These are phyloP conservation scores for Reticulascus tulasneorum DNA, from an alignment of 2,329 filamentous ascomycete genomes.

Conservation along the genomic window DNA sequence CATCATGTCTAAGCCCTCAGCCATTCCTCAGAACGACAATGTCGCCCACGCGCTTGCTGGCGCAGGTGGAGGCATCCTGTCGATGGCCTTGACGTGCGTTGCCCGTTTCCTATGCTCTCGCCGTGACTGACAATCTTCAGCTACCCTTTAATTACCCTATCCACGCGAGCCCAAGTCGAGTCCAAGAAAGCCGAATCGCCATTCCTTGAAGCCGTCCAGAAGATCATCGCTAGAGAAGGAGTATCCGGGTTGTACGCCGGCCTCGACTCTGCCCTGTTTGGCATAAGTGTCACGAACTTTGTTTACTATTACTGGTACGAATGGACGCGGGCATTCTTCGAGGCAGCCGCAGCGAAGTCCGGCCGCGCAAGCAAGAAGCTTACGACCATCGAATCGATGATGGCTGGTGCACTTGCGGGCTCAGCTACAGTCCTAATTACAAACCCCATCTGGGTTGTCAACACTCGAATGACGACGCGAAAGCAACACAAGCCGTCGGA, in stretches of 20 bases:
- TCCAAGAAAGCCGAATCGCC: slow-evolving; percentile 86
- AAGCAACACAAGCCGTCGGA: slow-evolving; percentile 25
- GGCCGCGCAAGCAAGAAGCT: slow-evolving; percentile 76
- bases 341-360: slow-evolving; percentile 67
- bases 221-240: slow-evolving; percentile 89
- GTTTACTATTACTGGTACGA: slow-evolving; percentile 99
- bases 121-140: slow-evolving; percentile 38
- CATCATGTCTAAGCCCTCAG: slow-evolving; percentile 51
- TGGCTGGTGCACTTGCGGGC: slow-evolving; percentile 89
- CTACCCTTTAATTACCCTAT: slow-evolving; percentile 95
- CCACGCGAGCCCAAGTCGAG: slow-evolving; percentile 95
- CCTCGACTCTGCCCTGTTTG: slow-evolving; percentile 89
- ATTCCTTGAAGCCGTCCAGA: slow-evolving; percentile 76
- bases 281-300: slow-evolving; percentile 98
- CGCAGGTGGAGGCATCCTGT: slow-evolving; percentile 87
- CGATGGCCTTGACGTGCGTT: slow-evolving; percentile 86
- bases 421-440: slow-evolving; percentile 92
- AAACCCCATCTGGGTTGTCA: slow-evolving; percentile 99
- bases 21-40: slow-evolving; percentile 86
- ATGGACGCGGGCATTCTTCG: slow-evolving; percentile 88
- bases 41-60: slow-evolving; percentile 92
- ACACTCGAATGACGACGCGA: slow-evolving; percentile 95
- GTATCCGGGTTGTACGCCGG: slow-evolving; percentile 86
- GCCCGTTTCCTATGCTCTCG: not conserved
- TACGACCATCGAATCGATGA: slow-evolving; percentile 89